Conservation (phyloP, 2,329 filamentous ascomycete genomes). For the Aspergillus sclerotialis region DNA sequence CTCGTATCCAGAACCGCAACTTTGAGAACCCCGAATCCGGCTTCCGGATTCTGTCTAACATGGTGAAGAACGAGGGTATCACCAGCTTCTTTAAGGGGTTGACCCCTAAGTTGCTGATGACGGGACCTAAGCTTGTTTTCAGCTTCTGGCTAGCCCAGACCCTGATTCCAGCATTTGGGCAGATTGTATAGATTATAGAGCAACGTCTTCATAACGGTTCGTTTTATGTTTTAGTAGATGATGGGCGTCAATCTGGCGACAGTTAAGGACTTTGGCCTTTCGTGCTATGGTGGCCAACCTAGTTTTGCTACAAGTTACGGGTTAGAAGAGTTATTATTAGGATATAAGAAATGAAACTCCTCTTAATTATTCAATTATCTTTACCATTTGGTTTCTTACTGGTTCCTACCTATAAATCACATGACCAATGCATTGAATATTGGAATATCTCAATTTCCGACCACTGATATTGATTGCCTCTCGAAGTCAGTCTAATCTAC, state of each 20-base stretch:
- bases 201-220: constrained; percentile 9
- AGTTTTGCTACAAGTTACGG: neutral
- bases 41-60: constrained; percentile 83
- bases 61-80: constrained; percentile 84
- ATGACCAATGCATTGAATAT: neutral
- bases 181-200: constrained; percentile 45
- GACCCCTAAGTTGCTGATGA: constrained; percentile 97
- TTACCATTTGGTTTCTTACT: no score
- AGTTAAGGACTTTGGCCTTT: constrained; percentile 4
- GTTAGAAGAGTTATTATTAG: constrained; percentile 2
- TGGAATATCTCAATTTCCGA: neutral
- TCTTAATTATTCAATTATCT: constrained; percentile 11
- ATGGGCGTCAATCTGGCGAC: constrained; percentile 10
- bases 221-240: constrained; percentile 6
- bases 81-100: constrained; percentile 95
- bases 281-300: neutral
- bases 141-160: constrained; percentile 99
- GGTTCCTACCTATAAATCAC: neutral
- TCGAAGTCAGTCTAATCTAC: neutral
- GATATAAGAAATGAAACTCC: constrained; percentile 10
- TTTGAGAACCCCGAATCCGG: constrained; percentile 97
- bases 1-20: constrained; percentile 95
- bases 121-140: constrained; percentile 96
- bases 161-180: constrained; percentile 85
- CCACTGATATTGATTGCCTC: no score